These are phyloP conservation scores for Xylaria curta DNA, from an alignment of 495 filamentous ascomycete species.

Conservation along the genomic window DNA sequence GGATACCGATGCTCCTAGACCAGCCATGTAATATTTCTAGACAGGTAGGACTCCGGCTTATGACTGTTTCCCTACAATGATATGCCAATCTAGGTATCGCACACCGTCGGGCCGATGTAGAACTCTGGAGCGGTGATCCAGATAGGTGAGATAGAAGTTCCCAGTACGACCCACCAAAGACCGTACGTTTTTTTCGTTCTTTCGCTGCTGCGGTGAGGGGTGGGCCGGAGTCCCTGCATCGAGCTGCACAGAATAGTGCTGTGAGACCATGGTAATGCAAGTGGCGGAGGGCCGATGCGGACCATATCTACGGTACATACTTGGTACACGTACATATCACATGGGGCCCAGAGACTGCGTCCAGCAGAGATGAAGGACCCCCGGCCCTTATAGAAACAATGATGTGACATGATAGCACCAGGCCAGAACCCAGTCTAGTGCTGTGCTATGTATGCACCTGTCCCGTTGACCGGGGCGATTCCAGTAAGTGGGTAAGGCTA, in stretches of 20 bases:
- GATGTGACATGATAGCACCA: background rate
- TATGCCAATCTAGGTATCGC: background rate
- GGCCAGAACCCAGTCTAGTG: background rate
- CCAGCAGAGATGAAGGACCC: background rate
- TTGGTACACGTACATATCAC: too few relatives aligned
- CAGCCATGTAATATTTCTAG: background rate
- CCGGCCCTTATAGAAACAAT: background rate
- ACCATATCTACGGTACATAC: background rate
- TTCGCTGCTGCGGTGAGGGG: background rate
- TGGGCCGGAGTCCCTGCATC: slow-evolving; percentile 15
- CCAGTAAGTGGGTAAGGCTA: slow-evolving; percentile 18
- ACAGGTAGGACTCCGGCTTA: background rate
- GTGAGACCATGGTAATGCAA: background rate
- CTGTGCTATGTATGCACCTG: background rate
- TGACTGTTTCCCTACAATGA: background rate
- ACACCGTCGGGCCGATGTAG: slow-evolving; percentile 1
- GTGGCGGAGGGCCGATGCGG: background rate
- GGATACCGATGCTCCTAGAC: background rate
- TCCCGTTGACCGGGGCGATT: slow-evolving; percentile 11
- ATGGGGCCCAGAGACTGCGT: too few relatives aligned
- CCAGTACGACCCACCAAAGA: background rate
- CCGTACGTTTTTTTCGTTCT: slow-evolving; percentile 4
- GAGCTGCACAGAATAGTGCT: background rate
- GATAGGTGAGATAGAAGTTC: background rate
- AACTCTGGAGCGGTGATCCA: background rate